A percentile compares a stretch with the other conserved stretches of the same genome.
Evolutionary conservation across 148 eudicot genomes (phyloP).

Genomic region (Salicornia ramosissima): DNA sequence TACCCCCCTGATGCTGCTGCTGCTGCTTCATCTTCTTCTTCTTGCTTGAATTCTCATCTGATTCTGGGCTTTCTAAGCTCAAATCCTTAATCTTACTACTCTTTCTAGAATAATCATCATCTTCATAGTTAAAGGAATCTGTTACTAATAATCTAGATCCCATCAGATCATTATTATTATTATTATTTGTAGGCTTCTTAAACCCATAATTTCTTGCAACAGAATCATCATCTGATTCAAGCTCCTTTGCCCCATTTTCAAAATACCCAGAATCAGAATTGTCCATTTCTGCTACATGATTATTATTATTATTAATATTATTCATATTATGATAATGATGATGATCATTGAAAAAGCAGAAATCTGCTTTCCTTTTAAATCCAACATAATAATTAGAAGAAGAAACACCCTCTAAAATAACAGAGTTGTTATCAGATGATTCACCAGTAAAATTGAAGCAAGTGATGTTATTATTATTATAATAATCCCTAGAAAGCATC

Average conservation of each 20-base stretch:
- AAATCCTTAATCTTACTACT: slow-evolving; percentile 13
- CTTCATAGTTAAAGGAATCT: not conserved
- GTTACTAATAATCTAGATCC: slow-evolving; percentile 24
- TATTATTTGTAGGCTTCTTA: slow-evolving; percentile 27
- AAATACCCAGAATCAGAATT: slow-evolving; percentile 77
- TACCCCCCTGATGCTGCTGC: too few species aligned
- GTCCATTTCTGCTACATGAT: slow-evolving; percentile 20
- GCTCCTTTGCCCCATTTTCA: slow-evolving; percentile 57
- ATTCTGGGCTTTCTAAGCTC: slow-evolving; percentile 21
- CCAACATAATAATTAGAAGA: slow-evolving; percentile 32
- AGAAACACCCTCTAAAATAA: slow-evolving; percentile 60
- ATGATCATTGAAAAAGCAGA: not conserved
- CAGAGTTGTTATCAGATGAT: slow-evolving; percentile 74
- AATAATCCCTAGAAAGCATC: slow-evolving; percentile 78
- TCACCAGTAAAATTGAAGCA: slow-evolving; percentile 39
- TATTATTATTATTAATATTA: not conserved
- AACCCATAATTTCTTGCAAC: slow-evolving; percentile 32
- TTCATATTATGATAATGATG: not conserved
- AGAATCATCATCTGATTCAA: slow-evolving; percentile 72
- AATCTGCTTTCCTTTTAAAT: slow-evolving; percentile 11
- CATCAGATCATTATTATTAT: too few species aligned
- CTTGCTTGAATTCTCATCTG: slow-evolving; percentile 21
- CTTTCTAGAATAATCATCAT: slow-evolving; percentile 30
- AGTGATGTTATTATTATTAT: slow-evolving; percentile 6
- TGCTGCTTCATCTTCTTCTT: slow-evolving; percentile 24